Evolutionary conservation across 1,284 basidiomycete genomes (phyloP), one percentile per base, ranked within the genome.

Genomic region (Sanghuangporus weigelae): DNA sequence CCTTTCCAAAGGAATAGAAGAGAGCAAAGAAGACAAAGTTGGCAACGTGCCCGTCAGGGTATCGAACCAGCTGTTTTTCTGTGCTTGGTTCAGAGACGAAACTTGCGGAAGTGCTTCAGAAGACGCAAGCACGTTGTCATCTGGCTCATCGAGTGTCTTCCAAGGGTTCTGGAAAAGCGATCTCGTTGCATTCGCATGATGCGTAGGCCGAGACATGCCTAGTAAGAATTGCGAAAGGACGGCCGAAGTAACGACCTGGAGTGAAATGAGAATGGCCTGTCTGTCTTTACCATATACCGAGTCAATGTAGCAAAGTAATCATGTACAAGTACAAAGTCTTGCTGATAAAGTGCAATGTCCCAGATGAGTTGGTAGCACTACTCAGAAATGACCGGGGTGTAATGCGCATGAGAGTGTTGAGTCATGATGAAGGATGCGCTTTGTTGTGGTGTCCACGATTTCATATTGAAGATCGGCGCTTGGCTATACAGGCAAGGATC

Each of bases 151-250:
- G 19, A 56, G 56, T 8, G 50, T 65, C 21, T 59, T 8, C 64
- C 64, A 65, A 8, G 64, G 64, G 49, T 65, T 65, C 49, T 49
- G 46, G 50, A 65, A 65, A 8, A 65, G 64, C 19, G 60, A 62
- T 21, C 31, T 62, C 5, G 60, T 40, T 12, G 46, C 35, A 36
- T 62, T 55, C 35, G 51, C 56, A 55, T 65, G 64, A 23, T 65
- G 64, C 2, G 44, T 5, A 8, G 55, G 64, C n/a, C 35, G 55
- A n/a, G 64, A n/a, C 60, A 62, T 65, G 16, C 6, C 50, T 23
- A 16, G 21, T 46, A 19, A 7, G 16, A 6, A 46, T n/a, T 46
- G 21, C 26, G 26, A n/a, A 7, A 46, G 16, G 16, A 21, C 16
- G 16, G 16, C 16, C 12, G 7, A 46, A 7, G 44, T n/a, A n/a